Base-by-base conservation (phyloP, 108 stramenopile species). In the Mayamaea pseudoterrestris region DNA sequence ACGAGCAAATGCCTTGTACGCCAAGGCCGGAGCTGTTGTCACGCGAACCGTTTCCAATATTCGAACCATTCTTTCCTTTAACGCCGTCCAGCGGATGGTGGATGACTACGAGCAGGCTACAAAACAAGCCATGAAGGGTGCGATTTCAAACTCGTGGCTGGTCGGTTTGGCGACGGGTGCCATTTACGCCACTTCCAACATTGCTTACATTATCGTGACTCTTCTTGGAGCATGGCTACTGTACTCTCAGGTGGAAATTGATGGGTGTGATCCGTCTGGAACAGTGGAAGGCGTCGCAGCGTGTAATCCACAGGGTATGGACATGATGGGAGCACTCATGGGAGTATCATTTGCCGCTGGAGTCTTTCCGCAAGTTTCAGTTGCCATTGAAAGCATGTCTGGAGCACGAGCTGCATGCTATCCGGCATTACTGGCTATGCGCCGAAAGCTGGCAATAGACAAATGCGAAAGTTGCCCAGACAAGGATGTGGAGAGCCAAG, bases 231-330 rank as follows among this genome's bases (percentile, higher is more conserved):
- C 63, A 2, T 77, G 36, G 25, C 44, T 77, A 2, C 29, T 77
- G 40, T 77, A 65, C 42, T 20, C 42, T 35, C 22, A 54, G 20
- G 63, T 77, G 0, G 14, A 16, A 5, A 51, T 61, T 25, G 50
- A 27, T 44, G 75, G 75, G n/a, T 77, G 70, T 41, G 75, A 77
- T 34, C 75, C 75, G 5, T 65, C 63, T 3, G 66, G 67, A n/a
- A 55, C 67, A 11, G 30, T 60, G 0, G 17, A 44, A 9, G 53
- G 32, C 17, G 66, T 65, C 32, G 50, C 34, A 2, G 41, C 63
- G 13, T 77, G 75, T 35, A 41, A 43, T 26, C 70, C 67, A 5
- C 13, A 47, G 30, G 69, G 40, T 8, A 27, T 32, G 24, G 64
- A 65, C 12, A 52, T 77, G 3, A 68, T 77, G 42, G 70, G 70